Evolutionary conservation across 257 asterid species (phyloP), one percentile per base, ranked within the genome.

Genomic region (Primulina eburnea): DNA sequence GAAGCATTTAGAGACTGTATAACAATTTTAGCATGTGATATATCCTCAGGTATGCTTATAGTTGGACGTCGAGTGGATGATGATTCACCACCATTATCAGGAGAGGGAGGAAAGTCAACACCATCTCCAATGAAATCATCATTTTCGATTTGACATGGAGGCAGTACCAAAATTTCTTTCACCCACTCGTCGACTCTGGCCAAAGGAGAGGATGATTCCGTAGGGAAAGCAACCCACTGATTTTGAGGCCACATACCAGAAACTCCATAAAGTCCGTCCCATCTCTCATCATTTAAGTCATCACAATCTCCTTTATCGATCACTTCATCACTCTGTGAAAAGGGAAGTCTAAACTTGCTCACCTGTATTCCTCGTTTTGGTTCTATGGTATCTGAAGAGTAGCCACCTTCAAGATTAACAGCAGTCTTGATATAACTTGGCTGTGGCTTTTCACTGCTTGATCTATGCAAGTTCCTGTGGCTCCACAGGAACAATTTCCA

Each of bases 401-500:
- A 85, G 24, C 95, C 96, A 26, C 96, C 97, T 11, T 82, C 95
- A 76, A 71, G 85, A 74, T 81, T 76, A 34, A 75, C 64, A 37
- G 66, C 72, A 43, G 62, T 79, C 64, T 79, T 75, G 63, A 11
- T 66, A 50, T 71, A 78, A 69, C 77, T 20, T 29, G 80, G 78
- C 32, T 11, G 82, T 24, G 75, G 76, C 70, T 75, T 75, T n/a
- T 62, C 64, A 43, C 65, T 61, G 26, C 68, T 67, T 53, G 75
- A 10, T 69, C 50, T 76, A 8, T 85, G 86, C 18, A 80, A 75
- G 78, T 89, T 87, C 76, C 91, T 80, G 74, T 85, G 95, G 81
- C 92, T 91, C 97, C 97, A 91, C 5, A 89, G 86, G 71, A 87
- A 86, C 73, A 86, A 63, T 70, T 84, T 87, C 96, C 95, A 84